Evolutionary conservation across 1,139 yeast genomes (phyloP), one percentile per base, ranked within the genome.

Genomic region (Candida smagusa): DNA sequence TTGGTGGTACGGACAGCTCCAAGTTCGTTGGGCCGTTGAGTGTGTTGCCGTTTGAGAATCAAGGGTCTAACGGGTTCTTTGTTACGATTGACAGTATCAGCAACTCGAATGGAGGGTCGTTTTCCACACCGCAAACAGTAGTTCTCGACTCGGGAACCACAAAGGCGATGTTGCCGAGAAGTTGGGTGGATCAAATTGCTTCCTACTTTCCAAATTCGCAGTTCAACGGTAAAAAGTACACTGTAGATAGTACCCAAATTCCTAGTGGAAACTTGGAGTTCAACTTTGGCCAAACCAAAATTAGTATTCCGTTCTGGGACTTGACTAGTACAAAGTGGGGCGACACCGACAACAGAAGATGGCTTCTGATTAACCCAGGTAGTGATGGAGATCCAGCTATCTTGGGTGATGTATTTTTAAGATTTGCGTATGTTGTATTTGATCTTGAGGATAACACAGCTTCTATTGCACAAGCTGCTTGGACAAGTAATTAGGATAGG

Each of bases 251-350:
- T 41, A 31, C 43, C 26, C 28, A 42, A 39, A 13, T 42, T 29
- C 38, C 45, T 40, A 31, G 34, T 47, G 26, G 39, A 30, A 23
- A 47, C 50, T 25, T 41, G 67, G 38, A 19, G 12, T 61, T 75
- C 45, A 65, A 71, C 45, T 79, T 81, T 56, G 78, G 79, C 21
- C 23, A 30, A 12, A 54, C 60, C 9, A 53, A 59, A 23, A 68
- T 80, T 41, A 49, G 57, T 6, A 73, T 73, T 7, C 72, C 82
- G 12, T 50, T 75, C 30, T 52, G 61, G 19, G 61, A 69, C 42
- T 68, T 74, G 48, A 38, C 43, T 12, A 34, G 32, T 9, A 19
- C 25, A 3, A n/a, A 24, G 2, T 36, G 31, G 21, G 33, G 37
- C n/a, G 24, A 34, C 30, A 39, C 38, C 25, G 11, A 9, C 22